Percentiles rank a stretch among this genome's conserved stretches.
Conservation (phyloP, 1,284 basidiomycete species). For the Termitomyces sp. region DNA sequence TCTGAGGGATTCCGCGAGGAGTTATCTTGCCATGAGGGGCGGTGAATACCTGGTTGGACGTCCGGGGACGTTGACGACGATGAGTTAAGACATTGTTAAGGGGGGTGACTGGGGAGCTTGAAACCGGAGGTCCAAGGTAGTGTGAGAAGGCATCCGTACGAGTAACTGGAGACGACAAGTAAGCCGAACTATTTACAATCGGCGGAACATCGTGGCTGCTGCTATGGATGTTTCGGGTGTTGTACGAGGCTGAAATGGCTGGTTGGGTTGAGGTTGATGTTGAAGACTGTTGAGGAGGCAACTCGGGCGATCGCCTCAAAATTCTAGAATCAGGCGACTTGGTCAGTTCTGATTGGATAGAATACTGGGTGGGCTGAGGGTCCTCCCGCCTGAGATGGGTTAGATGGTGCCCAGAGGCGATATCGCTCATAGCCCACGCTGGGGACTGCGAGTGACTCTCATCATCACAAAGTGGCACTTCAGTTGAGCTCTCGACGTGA, state of each 20-base stretch:
- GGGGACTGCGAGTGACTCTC: not conserved
- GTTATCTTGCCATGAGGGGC: conserved; percentile 51
- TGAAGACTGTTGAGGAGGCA: conserved; percentile 22
- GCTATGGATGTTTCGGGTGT: conserved; percentile 20
- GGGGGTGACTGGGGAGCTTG: conserved; percentile 27
- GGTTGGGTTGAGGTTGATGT: conserved; percentile 18
- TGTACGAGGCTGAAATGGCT: conserved; percentile 36
- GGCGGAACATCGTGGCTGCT: conserved; percentile 38
- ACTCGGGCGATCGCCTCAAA: conserved; percentile 31
- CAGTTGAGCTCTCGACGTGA: conserved; percentile 3
- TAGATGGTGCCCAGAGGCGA: not conserved
- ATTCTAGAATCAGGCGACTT: conserved; percentile 32
- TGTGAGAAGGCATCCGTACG: conserved; percentile 29
- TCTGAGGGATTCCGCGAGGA: conserved; percentile 71
- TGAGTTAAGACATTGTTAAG: conserved; percentile 38
- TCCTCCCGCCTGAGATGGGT: not conserved
- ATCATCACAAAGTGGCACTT: not conserved
- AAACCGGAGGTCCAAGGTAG: conserved; percentile 37
- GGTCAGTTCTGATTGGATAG: conserved; percentile 34
- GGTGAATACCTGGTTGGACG: conserved; percentile 33
- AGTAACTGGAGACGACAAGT: conserved; percentile 30
- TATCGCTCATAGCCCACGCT: conserved; percentile 1
- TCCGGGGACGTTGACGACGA: conserved; percentile 36
- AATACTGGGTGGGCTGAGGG: conserved; percentile 7
- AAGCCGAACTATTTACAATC: conserved; percentile 36